These are phyloP conservation scores for Phytophthora colocasiae DNA, from an alignment of 352 stramenopile species.

Conservation along the genomic window DNA sequence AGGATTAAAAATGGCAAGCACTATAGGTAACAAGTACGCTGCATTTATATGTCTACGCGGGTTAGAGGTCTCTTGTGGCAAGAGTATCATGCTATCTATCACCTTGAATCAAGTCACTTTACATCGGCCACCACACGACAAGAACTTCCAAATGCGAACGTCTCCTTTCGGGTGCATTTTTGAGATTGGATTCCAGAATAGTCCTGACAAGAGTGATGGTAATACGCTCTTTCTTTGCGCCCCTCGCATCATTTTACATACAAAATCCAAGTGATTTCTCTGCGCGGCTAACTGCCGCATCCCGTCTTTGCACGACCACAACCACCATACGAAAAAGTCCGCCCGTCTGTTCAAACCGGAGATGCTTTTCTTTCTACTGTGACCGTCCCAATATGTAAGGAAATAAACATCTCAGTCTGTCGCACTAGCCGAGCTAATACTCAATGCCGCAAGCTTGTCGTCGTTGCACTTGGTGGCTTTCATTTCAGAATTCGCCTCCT, in stretches of 20 bases:
- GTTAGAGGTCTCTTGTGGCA: no score
- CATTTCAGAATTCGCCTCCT: slow-evolving; percentile 38
- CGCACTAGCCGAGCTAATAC: slow-evolving; percentile 12
- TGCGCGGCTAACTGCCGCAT: slow-evolving; percentile 8
- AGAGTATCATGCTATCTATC: no score
- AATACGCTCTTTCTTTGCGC: slow-evolving; percentile 13
- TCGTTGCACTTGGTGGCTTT: slow-evolving; percentile 39
- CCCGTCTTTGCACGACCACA: slow-evolving; percentile 5
- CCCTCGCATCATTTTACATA: slow-evolving; percentile 29
- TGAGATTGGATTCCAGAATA: slow-evolving; percentile 22
- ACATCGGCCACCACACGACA: no score
- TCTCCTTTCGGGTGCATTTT: slow-evolving; percentile 12
- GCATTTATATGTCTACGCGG: no score
- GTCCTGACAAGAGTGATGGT: slow-evolving; percentile 28
- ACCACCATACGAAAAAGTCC: slow-evolving; percentile 22
- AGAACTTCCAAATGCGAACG: background rate
- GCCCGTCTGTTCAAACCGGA: slow-evolving; percentile 22
- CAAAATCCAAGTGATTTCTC: slow-evolving; percentile 15
- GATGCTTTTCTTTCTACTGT: slow-evolving; percentile 17
- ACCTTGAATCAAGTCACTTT: no score
- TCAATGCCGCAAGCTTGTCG: slow-evolving; percentile 36
- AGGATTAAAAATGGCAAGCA: no score
- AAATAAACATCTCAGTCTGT: background rate
- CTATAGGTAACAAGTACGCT: no score
- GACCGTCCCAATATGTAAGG: slow-evolving; percentile 1